A percentile compares a stretch with the other conserved stretches of the same genome.
These are phyloP conservation scores for Yamadazyma dushanensis DNA, from an alignment of 1,139 yeast species.

Conservation along the genomic window DNA sequence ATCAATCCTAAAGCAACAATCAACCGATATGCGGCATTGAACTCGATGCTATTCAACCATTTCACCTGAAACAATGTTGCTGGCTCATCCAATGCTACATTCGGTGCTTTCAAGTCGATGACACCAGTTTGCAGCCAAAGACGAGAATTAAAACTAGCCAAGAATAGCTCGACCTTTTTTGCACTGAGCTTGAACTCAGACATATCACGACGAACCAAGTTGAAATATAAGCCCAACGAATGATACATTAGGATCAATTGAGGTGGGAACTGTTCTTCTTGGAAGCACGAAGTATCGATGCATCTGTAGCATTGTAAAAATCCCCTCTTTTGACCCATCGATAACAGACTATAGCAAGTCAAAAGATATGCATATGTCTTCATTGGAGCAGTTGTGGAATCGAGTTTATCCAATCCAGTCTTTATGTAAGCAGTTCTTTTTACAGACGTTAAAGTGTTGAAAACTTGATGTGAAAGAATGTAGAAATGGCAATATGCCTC, in stretches of 20 bases:
- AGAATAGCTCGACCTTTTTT: conserved; percentile 23
- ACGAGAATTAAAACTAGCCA: too few species aligned
- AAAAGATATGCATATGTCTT: neutral
- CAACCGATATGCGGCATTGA: conserved; percentile 38
- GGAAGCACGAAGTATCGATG: conserved; percentile 22
- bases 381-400: neutral
- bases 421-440: neutral
- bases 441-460: conserved; percentile 16
- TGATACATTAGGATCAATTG: conserved; percentile 12
- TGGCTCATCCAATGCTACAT: too few species aligned
- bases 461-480: conserved; percentile 5
- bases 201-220: neutral
- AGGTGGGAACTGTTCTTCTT: conserved; percentile 21
- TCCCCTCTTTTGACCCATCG: neutral
- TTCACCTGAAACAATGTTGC: conserved; percentile 13
- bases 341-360: neutral
- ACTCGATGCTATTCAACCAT: conserved; percentile 47
- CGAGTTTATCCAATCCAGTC: neutral
- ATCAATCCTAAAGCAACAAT: conserved; percentile 32
- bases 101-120: conserved; percentile 10
- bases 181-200: conserved; percentile 4
- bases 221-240: neutral
- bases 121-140: conserved; percentile 29
- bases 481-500: conserved; percentile 3
- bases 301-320: neutral